Base-by-base conservation (phyloP, 805 yeast species). In the Torulaspora delbrueckii region DNA sequence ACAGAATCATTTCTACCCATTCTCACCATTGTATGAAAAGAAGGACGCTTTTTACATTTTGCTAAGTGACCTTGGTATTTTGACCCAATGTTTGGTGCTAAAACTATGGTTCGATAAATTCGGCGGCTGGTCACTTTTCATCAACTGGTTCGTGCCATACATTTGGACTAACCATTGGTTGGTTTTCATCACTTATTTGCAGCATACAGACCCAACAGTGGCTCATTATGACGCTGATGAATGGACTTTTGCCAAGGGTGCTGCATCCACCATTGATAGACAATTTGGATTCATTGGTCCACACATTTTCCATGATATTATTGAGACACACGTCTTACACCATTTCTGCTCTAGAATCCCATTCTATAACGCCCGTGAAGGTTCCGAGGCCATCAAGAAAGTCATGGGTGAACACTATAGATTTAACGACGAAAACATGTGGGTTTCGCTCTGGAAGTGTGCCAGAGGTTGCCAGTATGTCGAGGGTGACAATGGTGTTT, bases 231-330 rank as follows among this genome's bases (percentile, higher is more conserved):
- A 79, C 49, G 77, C 81, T 47, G 59, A 68, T 32, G 82, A 81
- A 66, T 86, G 96, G 96, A 86, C 76, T 56, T 85, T 84, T 64
- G 89, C 90, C 41, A 78, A 90, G 62, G 96, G 96, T 55, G 95
- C 96, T 25, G 90, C 93, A 45, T 86, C 91, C 50, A 86, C 95
- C 46, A 81, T 87, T 52, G 96, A 86, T 68, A 75, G 96, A 61
- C 81, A 85, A 61, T 84, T 85, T 62, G 90, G 91, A 25, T 82
- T 86, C 63, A 72, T 84, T 51, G 96, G 96, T 47, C 72, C 77
- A 62, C 77, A 78, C 74, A 71, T 84, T 59, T 83, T 86, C 80
- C 96, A 86, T 68, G 95, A 85, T 65, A 86, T 86, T 61, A 86
- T 86, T 61, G 96, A 86, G 71, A 87, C 96, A 43, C 96, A 86